These are phyloP conservation scores for Endotrypanum monterogeii DNA, from an alignment of 208 protist genomes.

Conservation along the genomic window DNA sequence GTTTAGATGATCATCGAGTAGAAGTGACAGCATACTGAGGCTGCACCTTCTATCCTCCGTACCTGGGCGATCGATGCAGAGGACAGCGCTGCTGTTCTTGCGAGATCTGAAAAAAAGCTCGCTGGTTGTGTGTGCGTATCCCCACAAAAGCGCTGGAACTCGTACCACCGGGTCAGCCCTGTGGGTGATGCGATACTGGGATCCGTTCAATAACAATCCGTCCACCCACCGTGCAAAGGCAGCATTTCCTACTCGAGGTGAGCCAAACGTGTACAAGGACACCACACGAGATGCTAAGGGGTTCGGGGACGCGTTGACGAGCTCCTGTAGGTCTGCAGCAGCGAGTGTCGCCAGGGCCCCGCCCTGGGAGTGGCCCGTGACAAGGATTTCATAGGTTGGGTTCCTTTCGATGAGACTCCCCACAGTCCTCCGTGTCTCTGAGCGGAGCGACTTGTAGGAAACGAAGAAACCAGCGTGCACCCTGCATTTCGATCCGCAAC, in stretches of 20 bases:
- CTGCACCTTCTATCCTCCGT: background rate
- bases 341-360: constrained; percentile 5
- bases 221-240: constrained; percentile 35
- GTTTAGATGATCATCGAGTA: background rate
- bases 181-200: constrained; percentile 46
- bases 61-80: constrained; percentile 2
- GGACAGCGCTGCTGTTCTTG: background rate
- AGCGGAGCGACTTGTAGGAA: constrained; percentile 31
- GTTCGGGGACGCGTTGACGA: background rate
- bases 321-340: constrained; percentile 2
- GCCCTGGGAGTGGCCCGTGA: constrained; percentile 3
- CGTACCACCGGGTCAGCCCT: constrained; percentile 43
- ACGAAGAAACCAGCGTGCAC: constrained; percentile 56
- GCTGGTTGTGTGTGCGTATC: constrained; percentile 39
- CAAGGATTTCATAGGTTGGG: constrained; percentile 6
- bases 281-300: background rate
- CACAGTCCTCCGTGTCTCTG: background rate
- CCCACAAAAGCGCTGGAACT: constrained; percentile 32
- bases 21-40: background rate
- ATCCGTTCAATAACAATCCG: constrained; percentile 12
- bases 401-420: background rate
- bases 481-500: constrained; percentile 15
- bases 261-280: constrained; percentile 60
- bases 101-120: constrained; percentile 40
- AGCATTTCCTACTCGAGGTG: constrained; percentile 54